Evolutionary conservation across 306 rosid genomes (phyloP).

Genomic region (Cucurbita argyrosperma): DNA sequence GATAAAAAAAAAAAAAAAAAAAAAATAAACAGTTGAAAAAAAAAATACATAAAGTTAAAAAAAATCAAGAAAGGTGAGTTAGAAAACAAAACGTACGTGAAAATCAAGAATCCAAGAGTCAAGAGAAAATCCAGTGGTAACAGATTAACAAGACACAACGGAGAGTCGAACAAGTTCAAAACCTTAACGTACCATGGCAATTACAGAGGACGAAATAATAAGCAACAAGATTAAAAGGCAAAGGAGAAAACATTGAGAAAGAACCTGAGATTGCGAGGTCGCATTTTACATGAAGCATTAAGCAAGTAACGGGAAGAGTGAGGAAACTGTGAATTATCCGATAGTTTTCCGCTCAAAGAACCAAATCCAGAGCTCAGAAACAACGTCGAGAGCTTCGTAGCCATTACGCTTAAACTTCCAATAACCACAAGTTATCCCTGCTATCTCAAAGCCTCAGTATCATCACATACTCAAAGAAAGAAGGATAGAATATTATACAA

Average conservation of each 20-base stretch:
- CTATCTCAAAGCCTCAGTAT: neutral
- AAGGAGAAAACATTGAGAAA: neutral
- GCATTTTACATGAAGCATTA: slow-evolving; percentile 43
- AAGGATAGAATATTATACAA: neutral
- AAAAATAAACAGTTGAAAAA: neutral
- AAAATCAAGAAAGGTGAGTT: too few relatives aligned
- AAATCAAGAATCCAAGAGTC: neutral
- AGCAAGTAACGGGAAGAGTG: slow-evolving; percentile 17
- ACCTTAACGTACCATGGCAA: neutral
- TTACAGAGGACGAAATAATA: neutral
- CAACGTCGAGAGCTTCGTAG: slow-evolving; percentile 40
- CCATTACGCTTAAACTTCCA: slow-evolving; percentile 21
- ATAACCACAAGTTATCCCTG: neutral
- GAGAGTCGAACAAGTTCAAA: neutral
- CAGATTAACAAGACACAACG: neutral
- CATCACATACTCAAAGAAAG: neutral
- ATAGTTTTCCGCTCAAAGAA: slow-evolving; percentile 13
- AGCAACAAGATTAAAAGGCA: neutral
- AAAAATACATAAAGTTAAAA: neutral
- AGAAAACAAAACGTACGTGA: neutral
- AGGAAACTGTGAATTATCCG: slow-evolving; percentile 17
- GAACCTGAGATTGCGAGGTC: slow-evolving; percentile 47
- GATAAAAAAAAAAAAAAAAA: neutral
- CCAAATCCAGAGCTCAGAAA: slow-evolving; percentile 36
- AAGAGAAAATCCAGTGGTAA: neutral